phyloP scores from a whole-genome alignment of 257 asterid genomes.

The Verbascum thapsus region DNA sequence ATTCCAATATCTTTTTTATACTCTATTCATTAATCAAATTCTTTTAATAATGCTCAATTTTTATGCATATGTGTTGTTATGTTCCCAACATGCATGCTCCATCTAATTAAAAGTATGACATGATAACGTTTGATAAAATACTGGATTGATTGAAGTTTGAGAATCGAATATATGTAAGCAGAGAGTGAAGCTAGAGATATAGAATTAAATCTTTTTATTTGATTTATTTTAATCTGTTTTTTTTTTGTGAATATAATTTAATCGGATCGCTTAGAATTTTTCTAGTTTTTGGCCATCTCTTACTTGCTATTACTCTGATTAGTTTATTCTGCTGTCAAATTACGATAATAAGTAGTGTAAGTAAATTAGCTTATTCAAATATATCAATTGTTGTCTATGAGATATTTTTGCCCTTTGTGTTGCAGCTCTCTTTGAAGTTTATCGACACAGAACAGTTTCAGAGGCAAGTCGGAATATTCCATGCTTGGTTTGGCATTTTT shows the following conservation, averaged over 20 bases:
- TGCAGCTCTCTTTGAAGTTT: conserved; percentile 86
- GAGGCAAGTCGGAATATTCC: conserved; percentile 49
- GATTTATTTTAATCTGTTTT: not conserved
- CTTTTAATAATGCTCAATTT: conserved; percentile 4
- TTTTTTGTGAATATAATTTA: not conserved
- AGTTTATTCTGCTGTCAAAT: not conserved
- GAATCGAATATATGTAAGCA: not conserved
- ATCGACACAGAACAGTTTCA: conserved; percentile 90
- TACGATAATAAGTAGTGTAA: not conserved
- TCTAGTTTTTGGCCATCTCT: not conserved
- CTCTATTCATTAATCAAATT: not conserved
- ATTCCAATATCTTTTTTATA: not conserved
- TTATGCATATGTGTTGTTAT: conserved; percentile 8
- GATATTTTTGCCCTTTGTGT: conserved; percentile 2
- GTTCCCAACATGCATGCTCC: conserved; percentile 19
- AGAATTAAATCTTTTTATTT: not conserved
- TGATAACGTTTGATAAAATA: not conserved
- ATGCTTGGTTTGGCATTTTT: conserved; percentile 14
- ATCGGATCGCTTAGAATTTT: not conserved
- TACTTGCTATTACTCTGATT: conserved; percentile 6
- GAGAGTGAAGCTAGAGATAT: conserved; percentile 5
- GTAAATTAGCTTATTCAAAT: not conserved
- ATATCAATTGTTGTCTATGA: conserved; percentile 6
- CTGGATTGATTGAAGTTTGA: not conserved
- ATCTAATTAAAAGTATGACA: not conserved